Evolutionary conservation across 106 monocot genomes (phyloP).

Genomic region (Dioscorea dumetorum): DNA sequence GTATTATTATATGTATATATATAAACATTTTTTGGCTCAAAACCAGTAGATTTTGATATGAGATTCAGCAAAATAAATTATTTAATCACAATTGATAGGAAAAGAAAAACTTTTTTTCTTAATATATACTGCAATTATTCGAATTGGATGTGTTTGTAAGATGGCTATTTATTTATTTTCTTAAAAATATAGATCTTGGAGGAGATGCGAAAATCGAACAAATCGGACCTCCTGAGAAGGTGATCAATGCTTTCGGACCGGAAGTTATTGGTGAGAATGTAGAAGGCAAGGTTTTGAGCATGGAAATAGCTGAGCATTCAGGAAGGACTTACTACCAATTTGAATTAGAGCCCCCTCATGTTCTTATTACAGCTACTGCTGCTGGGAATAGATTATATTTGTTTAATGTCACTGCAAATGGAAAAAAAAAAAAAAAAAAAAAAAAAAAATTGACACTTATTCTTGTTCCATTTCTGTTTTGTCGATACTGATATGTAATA

Average conservation of each 20-base stretch:
- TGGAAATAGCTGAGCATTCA: constrained; percentile 50
- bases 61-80: too few relatives aligned
- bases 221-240: constrained; percentile 77
- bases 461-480: neutral
- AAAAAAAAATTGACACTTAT: too few relatives aligned
- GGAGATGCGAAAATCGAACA: constrained; percentile 58
- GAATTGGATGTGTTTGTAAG: too few relatives aligned
- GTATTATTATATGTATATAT: too few relatives aligned
- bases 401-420: constrained; percentile 71
- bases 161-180: too few relatives aligned
- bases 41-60: too few relatives aligned
- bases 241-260: constrained; percentile 88
- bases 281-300: constrained; percentile 77
- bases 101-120: too few relatives aligned
- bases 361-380: constrained; percentile 77
- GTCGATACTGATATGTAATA: neutral
- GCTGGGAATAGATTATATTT: constrained; percentile 91
- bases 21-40: too few relatives aligned
- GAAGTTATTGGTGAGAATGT: constrained; percentile 93
- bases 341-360: constrained; percentile 91
- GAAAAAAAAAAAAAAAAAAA: constrained; percentile 16
- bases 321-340: constrained; percentile 84
- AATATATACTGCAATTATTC: too few relatives aligned
- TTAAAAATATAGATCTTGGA: constrained; percentile 34
- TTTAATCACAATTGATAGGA: too few relatives aligned